These are phyloP conservation scores for Aspergillus ellipticus DNA, from an alignment of 495 filamentous ascomycete species.

Conservation along the genomic window DNA sequence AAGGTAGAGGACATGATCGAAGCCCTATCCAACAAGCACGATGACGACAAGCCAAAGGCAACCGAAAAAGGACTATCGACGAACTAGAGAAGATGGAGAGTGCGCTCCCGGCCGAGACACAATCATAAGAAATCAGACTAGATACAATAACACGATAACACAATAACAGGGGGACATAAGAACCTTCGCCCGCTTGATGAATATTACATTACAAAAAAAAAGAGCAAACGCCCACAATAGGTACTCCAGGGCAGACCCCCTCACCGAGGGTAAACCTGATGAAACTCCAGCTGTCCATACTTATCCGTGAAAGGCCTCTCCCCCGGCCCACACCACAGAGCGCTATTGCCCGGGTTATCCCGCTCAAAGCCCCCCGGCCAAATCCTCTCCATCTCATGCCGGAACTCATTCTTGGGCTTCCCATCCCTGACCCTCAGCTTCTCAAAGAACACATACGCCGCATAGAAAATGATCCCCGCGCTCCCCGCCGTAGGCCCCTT, in stretches of 20 bases:
- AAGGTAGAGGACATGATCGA: too few relatives aligned
- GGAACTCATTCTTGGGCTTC: conserved; percentile 51
- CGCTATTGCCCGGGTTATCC: not conserved
- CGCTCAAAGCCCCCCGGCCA: conserved; percentile 23
- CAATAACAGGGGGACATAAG: not conserved
- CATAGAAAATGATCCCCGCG: conserved; percentile 12
- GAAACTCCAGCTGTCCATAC: conserved; percentile 6
- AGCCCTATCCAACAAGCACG: too few relatives aligned
- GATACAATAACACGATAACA: not conserved
- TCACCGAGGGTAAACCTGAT: not conserved
- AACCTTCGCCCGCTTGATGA: too few relatives aligned
- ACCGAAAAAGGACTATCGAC: not conserved
- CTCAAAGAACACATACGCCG: conserved; percentile 48
- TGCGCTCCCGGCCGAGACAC: too few relatives aligned
- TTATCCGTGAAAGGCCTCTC: not conserved
- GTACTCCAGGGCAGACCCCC: too few relatives aligned
- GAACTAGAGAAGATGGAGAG: too few relatives aligned
- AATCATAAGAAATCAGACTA: not conserved
- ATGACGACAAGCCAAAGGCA: not conserved
- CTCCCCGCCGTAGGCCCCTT: conserved; percentile 5
- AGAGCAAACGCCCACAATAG: not conserved
- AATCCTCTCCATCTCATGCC: conserved; percentile 50
- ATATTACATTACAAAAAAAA: too few relatives aligned
- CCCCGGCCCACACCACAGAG: not conserved
- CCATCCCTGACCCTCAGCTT: conserved; percentile 53